Evolutionary conservation across 2,329 filamentous ascomycete genomes (phyloP), one percentile per base, ranked within the genome.

Genomic region (Exophiala xenobiotica): DNA sequence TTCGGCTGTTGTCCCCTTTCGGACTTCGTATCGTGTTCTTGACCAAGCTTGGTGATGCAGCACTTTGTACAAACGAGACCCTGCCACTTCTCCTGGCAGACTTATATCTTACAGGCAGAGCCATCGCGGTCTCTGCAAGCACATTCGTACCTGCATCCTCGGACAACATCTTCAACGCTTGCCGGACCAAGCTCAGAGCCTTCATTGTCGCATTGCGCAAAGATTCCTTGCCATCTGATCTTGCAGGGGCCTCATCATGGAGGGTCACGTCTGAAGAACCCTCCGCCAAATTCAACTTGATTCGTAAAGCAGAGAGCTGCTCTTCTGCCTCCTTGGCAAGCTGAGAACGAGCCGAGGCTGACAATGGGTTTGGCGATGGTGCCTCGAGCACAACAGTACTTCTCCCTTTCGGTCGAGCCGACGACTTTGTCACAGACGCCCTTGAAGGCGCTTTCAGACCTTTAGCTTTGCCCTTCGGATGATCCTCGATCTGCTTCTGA

Each of bases 81-180:
- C 58, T 54, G 6, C 58, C 57, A 39, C 54, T 59, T 73, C 72
- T 29, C 92, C 75, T 0, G 88, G 84, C 1, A 60, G 51, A 54
- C 69, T 66, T 57, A 67, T 64, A 19, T 74, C 72, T 22, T 92
- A 75, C 58, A 0, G 90, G 85, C 1, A 91, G 90, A 0, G 90
- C 95, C 20, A 96, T 84, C 0, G 90, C 96, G 0, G 93, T 96
- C 63, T 99, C 93, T 39, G 92, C 88, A 12, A 97, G 79, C 7
- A 92, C 87, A 14, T 89, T 95, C 67, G 92, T 95, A 3, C 93
- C 86, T 2, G 91, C 85, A 68, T 96, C 60, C 37, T 60, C 46
- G 12, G 58, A 50, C 20, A 60, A 56, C 6, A 46, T 29, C 14
- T 42, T 48, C 19, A 54, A 27, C 3, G 54, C 88, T 3, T 80